Conservation (phyloP, 768 basidiomycete genomes). For the Hypholoma sublateritium region DNA sequence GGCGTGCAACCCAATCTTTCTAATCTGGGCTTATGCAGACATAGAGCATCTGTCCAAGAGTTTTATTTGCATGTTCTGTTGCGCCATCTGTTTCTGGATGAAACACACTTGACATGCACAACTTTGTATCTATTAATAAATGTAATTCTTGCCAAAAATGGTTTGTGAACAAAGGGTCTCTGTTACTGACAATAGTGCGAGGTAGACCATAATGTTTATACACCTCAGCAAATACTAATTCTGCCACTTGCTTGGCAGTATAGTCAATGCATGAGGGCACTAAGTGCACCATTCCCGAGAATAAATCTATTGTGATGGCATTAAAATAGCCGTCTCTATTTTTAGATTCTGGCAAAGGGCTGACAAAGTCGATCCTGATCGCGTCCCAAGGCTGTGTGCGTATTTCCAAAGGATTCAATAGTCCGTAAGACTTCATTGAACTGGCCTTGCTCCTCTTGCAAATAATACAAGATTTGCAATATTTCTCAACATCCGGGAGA, state of each 20-base stretch:
- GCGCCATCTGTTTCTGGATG: conserved; percentile 13
- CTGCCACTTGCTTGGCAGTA: conserved; percentile 4
- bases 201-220: conserved; percentile 10
- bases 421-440: conserved; percentile 11
- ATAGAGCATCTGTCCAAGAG: conserved; percentile 2
- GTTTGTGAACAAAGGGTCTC: conserved; percentile 8
- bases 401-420: conserved; percentile 10
- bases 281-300: conserved; percentile 9
- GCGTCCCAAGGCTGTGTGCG: conserved; percentile 8
- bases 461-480: conserved; percentile 2
- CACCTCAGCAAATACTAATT: conserved; percentile 5
- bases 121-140: conserved; percentile 1
- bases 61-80: conserved; percentile 7
- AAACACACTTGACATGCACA: conserved; percentile 10
- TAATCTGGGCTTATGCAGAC: neutral
- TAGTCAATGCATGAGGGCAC: conserved; percentile 4
- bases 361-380: conserved; percentile 13
- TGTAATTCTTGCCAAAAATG: conserved; percentile 7
- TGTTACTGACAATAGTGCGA: neutral
- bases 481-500: conserved; percentile 1
- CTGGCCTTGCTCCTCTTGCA: conserved; percentile 7
- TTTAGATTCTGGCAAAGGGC: conserved; percentile 7
- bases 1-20: neutral
- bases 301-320: conserved; percentile 1
- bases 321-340: conserved; percentile 7